Base-by-base conservation (phyloP, 768 basidiomycete species). In the Harrya chromipes region DNA sequence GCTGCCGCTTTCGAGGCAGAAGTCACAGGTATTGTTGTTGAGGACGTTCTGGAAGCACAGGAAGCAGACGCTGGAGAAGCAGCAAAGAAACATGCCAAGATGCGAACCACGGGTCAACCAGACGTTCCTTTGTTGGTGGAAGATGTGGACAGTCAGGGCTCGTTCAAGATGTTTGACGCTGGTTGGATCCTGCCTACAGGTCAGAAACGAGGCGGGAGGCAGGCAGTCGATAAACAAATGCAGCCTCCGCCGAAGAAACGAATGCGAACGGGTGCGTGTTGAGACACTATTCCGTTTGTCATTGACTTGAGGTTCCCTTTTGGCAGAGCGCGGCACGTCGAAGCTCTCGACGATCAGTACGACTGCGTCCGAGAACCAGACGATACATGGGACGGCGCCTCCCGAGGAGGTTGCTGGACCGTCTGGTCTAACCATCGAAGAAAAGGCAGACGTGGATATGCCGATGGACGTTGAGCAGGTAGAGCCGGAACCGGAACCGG, bases 111-210 rank as follows among this genome's bases (percentile, higher is more conserved):
- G 20, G 60, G 68, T 50, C 64, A 67, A 41, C 54, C 72, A 13
- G 73, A 74, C 2, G 62, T 74, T 3, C 79, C 84, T 4, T 75
- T 78, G 21, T 70, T 87, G 46, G 84, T 90, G 3, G 77, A 83
- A n/a, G 74, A 83, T 36, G 81, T 94, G 27, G 87, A 86, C 61
- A 76, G 79, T 37, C 78, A 80, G 47, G 79, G 79, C 37, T 85
- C 84, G 17, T 97, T 95, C 74, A 79, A 74, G 61, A 68, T 85
- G 70, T 95, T 95, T 70, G 85, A 97, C 50, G 73, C 75, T 20
- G 93, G 93, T 1, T 94, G 91, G 92, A 90, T 95, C 8, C 69
- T 94, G 13, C 88, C 90, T 20, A 73, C 82, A 3, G 88, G 86
- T 29, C 79, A 82, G 44, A 79, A 81, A 55, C 77, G 92, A 27